Percentiles rank a stretch among this genome's conserved stretches.
These are phyloP conservation scores for Umbelopsis sp. DNA, from an alignment of 192 early-diverging fungal genomes.

Conservation along the genomic window DNA sequence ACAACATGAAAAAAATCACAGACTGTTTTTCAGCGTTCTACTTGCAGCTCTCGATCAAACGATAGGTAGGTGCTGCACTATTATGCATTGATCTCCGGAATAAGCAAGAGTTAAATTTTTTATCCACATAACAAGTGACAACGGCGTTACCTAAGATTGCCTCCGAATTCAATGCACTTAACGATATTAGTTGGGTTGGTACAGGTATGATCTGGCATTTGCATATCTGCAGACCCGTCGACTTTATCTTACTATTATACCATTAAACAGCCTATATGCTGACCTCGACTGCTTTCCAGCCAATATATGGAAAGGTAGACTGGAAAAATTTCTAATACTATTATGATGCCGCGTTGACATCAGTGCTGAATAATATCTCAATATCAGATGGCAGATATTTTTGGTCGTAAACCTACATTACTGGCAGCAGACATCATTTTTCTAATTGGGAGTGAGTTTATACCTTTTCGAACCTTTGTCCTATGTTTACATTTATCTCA, in stretches of 20 bases:
- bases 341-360: background rate
- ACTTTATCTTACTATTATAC: too few relatives aligned
- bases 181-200: slow-evolving; percentile 75
- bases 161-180: slow-evolving; percentile 60
- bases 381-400: slow-evolving; percentile 42
- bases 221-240: too few relatives aligned
- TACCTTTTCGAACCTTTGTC: slow-evolving; percentile 42
- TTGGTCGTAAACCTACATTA: slow-evolving; percentile 59
- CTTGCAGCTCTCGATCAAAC: slow-evolving; percentile 76
- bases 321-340: slow-evolving; percentile 71
- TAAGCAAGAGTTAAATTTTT: background rate
- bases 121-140: slow-evolving; percentile 48
- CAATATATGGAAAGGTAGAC: slow-evolving; percentile 76
- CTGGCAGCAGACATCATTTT: slow-evolving; percentile 75
- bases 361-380: background rate
- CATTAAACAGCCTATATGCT: slow-evolving; percentile 60
- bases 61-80: slow-evolving; percentile 40
- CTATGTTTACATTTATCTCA: background rate
- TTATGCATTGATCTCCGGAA: background rate
- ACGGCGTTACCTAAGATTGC: slow-evolving; percentile 71
- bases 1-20: background rate
- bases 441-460: slow-evolving; percentile 61
- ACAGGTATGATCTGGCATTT: slow-evolving; percentile 26
- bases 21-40: slow-evolving; percentile 44
- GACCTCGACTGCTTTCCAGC: slow-evolving; percentile 64